Percentiles rank a stretch among this genome's conserved stretches.
Evolutionary conservation across 768 basidiomycete genomes (phyloP).

Genomic region (Hygrocybe punicea): DNA sequence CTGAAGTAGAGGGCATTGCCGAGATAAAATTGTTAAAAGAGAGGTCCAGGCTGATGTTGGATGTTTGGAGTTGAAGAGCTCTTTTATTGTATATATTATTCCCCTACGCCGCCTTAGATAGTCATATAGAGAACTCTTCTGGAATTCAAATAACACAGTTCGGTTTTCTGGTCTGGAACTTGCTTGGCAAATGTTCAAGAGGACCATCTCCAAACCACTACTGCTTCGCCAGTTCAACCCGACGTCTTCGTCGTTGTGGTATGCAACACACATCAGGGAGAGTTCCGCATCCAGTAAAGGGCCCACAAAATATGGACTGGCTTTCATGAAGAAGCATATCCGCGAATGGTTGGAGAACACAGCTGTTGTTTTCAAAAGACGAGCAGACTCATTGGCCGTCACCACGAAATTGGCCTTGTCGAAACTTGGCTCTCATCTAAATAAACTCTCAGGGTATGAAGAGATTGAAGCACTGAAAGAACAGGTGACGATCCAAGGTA

Average conservation of each 20-base stretch:
- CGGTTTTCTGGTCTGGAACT: neutral
- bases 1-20: slow-evolving; percentile 82
- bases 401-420: slow-evolving; percentile 60
- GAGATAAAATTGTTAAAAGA: slow-evolving; percentile 97
- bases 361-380: slow-evolving; percentile 46
- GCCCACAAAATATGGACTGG: neutral
- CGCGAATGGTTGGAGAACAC: slow-evolving; percentile 42
- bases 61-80: slow-evolving; percentile 72
- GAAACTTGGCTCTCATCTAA: slow-evolving; percentile 73
- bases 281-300: neutral
- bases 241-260: neutral
- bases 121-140: too few species aligned
- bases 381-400: slow-evolving; percentile 56
- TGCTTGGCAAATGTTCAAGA: slow-evolving; percentile 32
- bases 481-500: slow-evolving; percentile 79
- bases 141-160: too few species aligned
- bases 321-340: neutral
- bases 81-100: neutral
- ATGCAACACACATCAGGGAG: too few species aligned
- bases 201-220: slow-evolving; percentile 28
- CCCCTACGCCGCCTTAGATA: too few species aligned
- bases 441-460: slow-evolving; percentile 88
- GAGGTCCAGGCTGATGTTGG: slow-evolving; percentile 78
- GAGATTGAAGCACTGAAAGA: slow-evolving; percentile 80
- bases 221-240: slow-evolving; percentile 25